A percentile compares a stretch with the other conserved stretches of the same genome.
Evolutionary conservation across 1,284 basidiomycete genomes (phyloP).

Genomic region (Fomitopsis betulina): DNA sequence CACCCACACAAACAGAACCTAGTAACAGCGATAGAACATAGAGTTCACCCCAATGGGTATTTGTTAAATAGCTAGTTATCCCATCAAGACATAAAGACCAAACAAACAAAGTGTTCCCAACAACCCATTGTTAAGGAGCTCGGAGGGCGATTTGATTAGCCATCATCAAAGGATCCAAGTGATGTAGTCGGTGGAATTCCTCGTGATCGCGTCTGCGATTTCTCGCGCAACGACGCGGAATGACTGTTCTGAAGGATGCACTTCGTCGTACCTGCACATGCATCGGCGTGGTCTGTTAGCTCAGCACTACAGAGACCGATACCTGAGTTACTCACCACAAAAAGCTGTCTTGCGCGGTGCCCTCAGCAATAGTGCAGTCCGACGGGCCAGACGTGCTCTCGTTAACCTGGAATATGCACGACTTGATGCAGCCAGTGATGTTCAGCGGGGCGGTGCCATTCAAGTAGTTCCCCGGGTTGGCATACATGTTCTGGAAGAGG

Average conservation of each 20-base stretch:
- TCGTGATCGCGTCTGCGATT: constrained; percentile 39
- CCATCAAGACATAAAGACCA: too few relatives aligned
- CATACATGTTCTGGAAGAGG: constrained; percentile 50
- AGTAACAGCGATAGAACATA: too few relatives aligned
- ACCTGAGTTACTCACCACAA: constrained; percentile 38
- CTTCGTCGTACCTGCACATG: constrained; percentile 48
- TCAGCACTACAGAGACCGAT: neutral
- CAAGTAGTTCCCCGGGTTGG: constrained; percentile 42
- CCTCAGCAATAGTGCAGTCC: constrained; percentile 38
- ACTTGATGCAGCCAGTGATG: constrained; percentile 42
- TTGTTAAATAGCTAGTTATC: too few relatives aligned
- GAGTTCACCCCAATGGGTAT: too few relatives aligned
- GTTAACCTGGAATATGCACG: constrained; percentile 40
- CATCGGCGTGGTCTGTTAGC: neutral
- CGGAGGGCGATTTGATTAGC: too few relatives aligned
- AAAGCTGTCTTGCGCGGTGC: constrained; percentile 46
- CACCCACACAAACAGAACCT: too few relatives aligned
- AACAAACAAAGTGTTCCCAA: too few relatives aligned
- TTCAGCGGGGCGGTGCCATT: constrained; percentile 58
- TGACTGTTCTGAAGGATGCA: constrained; percentile 54
- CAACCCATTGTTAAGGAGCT: too few relatives aligned
- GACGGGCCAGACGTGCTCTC: constrained; percentile 25
- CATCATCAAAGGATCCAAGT: constrained; percentile 40
- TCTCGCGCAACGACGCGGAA: constrained; percentile 49
- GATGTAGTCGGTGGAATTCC: constrained; percentile 38